Percentiles rank a stretch among this genome's conserved stretches.
phyloP scores from a whole-genome alignment of 2,329 filamentous ascomycete genomes.

The Stachybotrys elegans region DNA sequence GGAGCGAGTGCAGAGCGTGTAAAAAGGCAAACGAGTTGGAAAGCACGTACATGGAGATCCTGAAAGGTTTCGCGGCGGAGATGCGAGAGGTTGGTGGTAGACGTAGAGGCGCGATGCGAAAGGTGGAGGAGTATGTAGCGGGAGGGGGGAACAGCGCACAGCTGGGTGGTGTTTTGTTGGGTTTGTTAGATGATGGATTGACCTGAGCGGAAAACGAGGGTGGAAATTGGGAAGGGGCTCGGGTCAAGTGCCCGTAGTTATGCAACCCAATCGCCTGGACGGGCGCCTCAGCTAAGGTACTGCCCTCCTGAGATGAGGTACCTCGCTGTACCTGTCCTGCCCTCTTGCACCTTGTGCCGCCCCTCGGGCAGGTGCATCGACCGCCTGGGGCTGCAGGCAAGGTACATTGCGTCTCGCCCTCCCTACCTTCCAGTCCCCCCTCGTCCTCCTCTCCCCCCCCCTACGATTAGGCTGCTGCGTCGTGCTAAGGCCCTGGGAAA shows the following conservation, averaged over 20 bases:
- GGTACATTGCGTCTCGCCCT: too few relatives aligned
- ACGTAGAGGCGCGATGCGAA: background rate
- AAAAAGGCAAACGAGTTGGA: background rate
- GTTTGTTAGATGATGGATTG: slow-evolving; percentile 22
- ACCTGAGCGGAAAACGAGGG: slow-evolving; percentile 24
- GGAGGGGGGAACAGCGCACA: slow-evolving; percentile 13
- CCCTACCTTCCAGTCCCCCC: too few relatives aligned
- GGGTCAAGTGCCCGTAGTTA: slow-evolving; percentile 15
- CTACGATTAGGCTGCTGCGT: too few relatives aligned
- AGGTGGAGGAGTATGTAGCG: background rate
- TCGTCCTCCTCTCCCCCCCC: too few relatives aligned
- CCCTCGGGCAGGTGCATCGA: too few relatives aligned
- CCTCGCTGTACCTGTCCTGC: too few relatives aligned
- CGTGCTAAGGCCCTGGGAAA: too few relatives aligned
- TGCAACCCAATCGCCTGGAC: slow-evolving; percentile 8
- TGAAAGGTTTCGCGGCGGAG: background rate
- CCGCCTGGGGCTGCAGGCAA: too few relatives aligned
- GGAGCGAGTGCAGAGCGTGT: background rate
- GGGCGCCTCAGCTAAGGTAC: too few relatives aligned
- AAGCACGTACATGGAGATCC: background rate
- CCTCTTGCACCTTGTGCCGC: too few relatives aligned
- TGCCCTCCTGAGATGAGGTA: too few relatives aligned
- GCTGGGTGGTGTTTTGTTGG: slow-evolving; percentile 19
- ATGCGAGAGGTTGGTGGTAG: background rate
- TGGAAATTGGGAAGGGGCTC: slow-evolving; percentile 26